phyloP scores from a whole-genome alignment of 768 basidiomycete species.

The Coprinopsis sp. region DNA sequence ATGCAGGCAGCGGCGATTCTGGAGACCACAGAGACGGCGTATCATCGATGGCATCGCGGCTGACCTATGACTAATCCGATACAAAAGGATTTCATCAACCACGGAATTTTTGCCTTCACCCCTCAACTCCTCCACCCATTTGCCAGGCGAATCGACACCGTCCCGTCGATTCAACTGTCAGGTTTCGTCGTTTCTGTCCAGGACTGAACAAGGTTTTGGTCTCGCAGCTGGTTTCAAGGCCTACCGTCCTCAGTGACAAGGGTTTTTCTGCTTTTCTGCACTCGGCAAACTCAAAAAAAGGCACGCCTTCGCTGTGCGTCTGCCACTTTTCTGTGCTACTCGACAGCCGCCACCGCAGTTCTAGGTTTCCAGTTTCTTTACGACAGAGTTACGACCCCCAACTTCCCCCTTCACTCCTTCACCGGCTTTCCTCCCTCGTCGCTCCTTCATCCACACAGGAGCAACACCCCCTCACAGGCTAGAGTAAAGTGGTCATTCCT shows the following conservation, averaged over 20 bases:
- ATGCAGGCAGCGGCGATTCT: no score
- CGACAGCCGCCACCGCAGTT: slow-evolving; percentile 31
- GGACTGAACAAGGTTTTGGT: slow-evolving; percentile 41
- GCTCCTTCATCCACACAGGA: slow-evolving; percentile 35
- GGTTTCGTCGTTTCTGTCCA: slow-evolving; percentile 32
- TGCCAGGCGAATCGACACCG: slow-evolving; percentile 47
- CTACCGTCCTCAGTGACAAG: slow-evolving; percentile 20
- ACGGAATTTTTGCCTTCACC: no score
- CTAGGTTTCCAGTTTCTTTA: slow-evolving; percentile 40
- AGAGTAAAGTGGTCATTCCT: slow-evolving; percentile 36
- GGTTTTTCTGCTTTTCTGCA: not conserved
- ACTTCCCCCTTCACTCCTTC: slow-evolving; percentile 32
- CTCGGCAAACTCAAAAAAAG: slow-evolving; percentile 46
- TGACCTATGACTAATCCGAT: no score
- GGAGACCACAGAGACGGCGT: no score
- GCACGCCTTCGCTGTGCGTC: slow-evolving; percentile 94
- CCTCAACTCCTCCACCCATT: slow-evolving; percentile 25
- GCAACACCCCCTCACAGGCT: slow-evolving; percentile 37
- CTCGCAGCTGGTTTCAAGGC: slow-evolving; percentile 12
- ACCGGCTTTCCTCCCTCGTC: slow-evolving; percentile 34
- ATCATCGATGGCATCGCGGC: no score
- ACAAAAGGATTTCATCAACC: no score
- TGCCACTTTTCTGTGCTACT: slow-evolving; percentile 41
- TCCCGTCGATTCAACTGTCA: slow-evolving; percentile 45
- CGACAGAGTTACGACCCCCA: slow-evolving; percentile 71